These are phyloP conservation scores for Kazachstania viticola DNA, from an alignment of 805 yeast genomes.

Conservation along the genomic window DNA sequence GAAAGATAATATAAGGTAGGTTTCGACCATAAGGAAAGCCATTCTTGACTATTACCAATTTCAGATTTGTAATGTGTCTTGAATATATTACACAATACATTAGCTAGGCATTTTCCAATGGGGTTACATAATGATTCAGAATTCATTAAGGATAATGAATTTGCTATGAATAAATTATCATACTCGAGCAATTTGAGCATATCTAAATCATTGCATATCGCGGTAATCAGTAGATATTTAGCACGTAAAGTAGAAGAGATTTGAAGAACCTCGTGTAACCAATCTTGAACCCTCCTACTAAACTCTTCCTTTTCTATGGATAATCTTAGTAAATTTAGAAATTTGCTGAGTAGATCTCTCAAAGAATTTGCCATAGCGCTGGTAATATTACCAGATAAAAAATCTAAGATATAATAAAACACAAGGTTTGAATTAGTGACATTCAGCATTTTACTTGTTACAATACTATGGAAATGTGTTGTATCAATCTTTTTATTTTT, in stretches of 20 bases:
- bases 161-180: slow-evolving; percentile 36
- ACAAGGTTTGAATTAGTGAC: slow-evolving; percentile 23
- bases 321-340: slow-evolving; percentile 32
- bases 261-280: slow-evolving; percentile 36
- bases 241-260: slow-evolving; percentile 46
- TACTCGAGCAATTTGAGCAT: slow-evolving; percentile 30
- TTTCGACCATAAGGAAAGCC: slow-evolving; percentile 44
- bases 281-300: slow-evolving; percentile 25
- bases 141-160: slow-evolving; percentile 38
- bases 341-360: slow-evolving; percentile 45
- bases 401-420: slow-evolving; percentile 48
- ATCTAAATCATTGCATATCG: slow-evolving; percentile 38
- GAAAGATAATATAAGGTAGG: slow-evolving; percentile 29
- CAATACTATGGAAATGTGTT: slow-evolving; percentile 3
- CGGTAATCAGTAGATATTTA: slow-evolving; percentile 48
- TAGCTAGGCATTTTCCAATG: slow-evolving; percentile 44
- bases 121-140: slow-evolving; percentile 56
- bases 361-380: slow-evolving; percentile 63
- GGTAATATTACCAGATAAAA: slow-evolving; percentile 55
- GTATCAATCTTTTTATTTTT: slow-evolving; percentile 11
- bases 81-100: slow-evolving; percentile 30
- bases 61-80: slow-evolving; percentile 17
- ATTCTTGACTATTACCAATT: slow-evolving; percentile 14
- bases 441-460: slow-evolving; percentile 10
- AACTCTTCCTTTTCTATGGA: slow-evolving; percentile 12